phyloP scores from a whole-genome alignment of 306 rosid genomes.

The Pyrus pyrifolia region DNA sequence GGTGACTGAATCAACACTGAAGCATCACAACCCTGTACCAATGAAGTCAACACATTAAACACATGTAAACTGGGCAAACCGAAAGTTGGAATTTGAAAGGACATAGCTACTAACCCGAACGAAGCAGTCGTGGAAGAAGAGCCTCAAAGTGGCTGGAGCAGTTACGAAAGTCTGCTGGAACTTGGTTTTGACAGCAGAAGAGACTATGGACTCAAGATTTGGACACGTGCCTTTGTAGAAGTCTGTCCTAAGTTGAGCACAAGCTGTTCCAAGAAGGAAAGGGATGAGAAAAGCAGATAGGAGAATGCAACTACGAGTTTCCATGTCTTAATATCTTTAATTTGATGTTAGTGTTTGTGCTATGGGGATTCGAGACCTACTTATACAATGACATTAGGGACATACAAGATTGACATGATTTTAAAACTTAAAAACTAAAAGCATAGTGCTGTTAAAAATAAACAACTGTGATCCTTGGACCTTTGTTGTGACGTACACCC shows the following conservation, averaged over 20 bases:
- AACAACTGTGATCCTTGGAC: neutral
- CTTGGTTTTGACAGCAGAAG: constrained; percentile 22
- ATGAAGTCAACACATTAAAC: neutral
- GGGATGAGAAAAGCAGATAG: constrained; percentile 16
- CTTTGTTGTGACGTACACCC: neutral
- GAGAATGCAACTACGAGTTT: constrained; percentile 13
- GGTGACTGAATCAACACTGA: constrained; percentile 28
- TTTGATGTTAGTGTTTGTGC: neutral
- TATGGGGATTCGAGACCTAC: neutral
- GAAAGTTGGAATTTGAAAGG: neutral
- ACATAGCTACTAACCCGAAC: constrained; percentile 24
- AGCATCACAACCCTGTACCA: constrained; percentile 35
- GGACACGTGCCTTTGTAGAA: constrained; percentile 32
- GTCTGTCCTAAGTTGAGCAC: constrained; percentile 25
- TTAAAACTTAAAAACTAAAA: neutral
- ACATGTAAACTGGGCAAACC: neutral
- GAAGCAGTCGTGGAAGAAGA: constrained; percentile 37
- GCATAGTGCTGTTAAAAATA: neutral
- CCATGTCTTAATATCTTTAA: constrained; percentile 9
- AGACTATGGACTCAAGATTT: constrained; percentile 34
- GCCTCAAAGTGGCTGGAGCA: constrained; percentile 36
- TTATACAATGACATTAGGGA: constrained; percentile 2
- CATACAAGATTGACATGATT: neutral
- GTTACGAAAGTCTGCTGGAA: constrained; percentile 41
- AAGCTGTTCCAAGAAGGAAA: constrained; percentile 8